Percentiles rank a stretch among this genome's conserved stretches.
Evolutionary conservation across 176 grass and related monocot species (phyloP).

Genomic region (Guadua angustifolia): DNA sequence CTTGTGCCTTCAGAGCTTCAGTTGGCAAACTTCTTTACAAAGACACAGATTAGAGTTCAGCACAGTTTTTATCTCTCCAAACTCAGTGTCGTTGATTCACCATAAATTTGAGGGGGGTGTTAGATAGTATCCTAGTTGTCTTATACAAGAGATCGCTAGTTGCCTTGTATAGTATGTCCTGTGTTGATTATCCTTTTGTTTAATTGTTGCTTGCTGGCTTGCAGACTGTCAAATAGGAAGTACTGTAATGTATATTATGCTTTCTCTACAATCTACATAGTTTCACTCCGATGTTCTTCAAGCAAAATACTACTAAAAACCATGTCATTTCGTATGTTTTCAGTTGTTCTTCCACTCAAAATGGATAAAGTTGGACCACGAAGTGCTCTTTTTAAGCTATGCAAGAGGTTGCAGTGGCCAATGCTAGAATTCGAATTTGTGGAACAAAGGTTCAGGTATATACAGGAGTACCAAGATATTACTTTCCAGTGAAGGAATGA

Average conservation of each 20-base stretch:
- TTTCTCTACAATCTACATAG: not conserved
- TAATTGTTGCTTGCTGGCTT: conserved; percentile 13
- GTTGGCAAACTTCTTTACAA: no score
- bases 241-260: conserved; percentile 30
- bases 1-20: no score
- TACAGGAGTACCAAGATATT: conserved; percentile 15
- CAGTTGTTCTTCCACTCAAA: conserved; percentile 58
- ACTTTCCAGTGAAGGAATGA: not conserved
- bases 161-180: no score
- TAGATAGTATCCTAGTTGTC: no score
- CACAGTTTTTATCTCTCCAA: no score
- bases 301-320: not conserved
- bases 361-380: conserved; percentile 62
- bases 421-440: conserved; percentile 77
- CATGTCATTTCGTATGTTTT: conserved; percentile 12
- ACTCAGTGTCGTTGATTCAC: no score
- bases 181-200: conserved; percentile 30
- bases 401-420: conserved; percentile 84
- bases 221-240: conserved; percentile 11
- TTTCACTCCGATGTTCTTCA: not conserved
- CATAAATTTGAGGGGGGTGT: no score
- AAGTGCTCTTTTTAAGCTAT: conserved; percentile 73
- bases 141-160: no score
- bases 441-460: conserved; percentile 71
- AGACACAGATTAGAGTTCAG: no score